Evolutionary conservation across 2,329 filamentous ascomycete genomes (phyloP).

Genomic region (Huntiella savannae): DNA sequence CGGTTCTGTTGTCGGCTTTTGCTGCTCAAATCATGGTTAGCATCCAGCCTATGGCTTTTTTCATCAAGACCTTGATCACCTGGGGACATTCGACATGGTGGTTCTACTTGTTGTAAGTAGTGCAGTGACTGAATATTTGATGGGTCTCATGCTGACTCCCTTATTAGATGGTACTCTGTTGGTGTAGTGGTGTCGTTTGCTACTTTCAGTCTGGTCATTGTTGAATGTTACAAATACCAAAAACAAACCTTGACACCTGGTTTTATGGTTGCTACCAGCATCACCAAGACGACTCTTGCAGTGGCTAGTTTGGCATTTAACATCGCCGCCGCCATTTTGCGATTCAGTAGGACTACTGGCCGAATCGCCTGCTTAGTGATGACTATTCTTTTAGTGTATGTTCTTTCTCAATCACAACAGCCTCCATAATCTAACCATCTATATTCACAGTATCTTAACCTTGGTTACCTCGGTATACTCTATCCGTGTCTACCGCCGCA

Average conservation of each 20-base stretch:
- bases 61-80: too few relatives aligned
- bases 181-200: too few relatives aligned
- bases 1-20: too few relatives aligned
- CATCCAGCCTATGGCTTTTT: too few relatives aligned
- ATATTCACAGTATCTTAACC: slow-evolving; percentile 21
- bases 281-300: slow-evolving; percentile 30
- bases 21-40: too few relatives aligned
- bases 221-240: slow-evolving; percentile 28
- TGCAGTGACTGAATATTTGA: too few relatives aligned
- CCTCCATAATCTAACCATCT: background rate
- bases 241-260: slow-evolving; percentile 34
- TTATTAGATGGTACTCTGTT: too few relatives aligned
- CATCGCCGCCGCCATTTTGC: slow-evolving; percentile 27
- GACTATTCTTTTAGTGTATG: slow-evolving; percentile 19
- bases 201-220: slow-evolving; percentile 26
- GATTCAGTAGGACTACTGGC: slow-evolving; percentile 18
- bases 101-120: too few relatives aligned
- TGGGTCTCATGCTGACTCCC: too few relatives aligned
- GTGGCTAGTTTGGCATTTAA: slow-evolving; percentile 27
- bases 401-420: background rate
- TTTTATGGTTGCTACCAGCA: slow-evolving; percentile 31
- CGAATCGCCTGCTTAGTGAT: slow-evolving; percentile 25
- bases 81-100: too few relatives aligned
- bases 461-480: slow-evolving; percentile 28
- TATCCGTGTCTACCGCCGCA: slow-evolving; percentile 26